A percentile compares a stretch with the other conserved stretches of the same genome.
Evolutionary conservation across 176 grass and related monocot genomes (phyloP).

Genomic region (Tillandsia fasciculata): DNA sequence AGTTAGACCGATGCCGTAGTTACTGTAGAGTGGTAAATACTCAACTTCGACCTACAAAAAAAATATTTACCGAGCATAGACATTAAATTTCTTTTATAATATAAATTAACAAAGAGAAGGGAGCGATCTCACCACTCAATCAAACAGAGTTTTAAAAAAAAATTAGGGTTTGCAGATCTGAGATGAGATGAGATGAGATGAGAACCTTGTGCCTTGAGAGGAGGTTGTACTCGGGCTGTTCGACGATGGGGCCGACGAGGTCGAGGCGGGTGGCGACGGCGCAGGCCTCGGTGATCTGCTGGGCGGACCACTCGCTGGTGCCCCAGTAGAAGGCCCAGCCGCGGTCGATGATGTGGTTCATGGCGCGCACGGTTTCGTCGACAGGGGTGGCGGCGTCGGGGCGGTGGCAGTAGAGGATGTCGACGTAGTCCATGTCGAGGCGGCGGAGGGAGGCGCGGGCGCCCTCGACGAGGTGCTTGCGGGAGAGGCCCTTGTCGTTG

Average conservation of each 20-base stretch:
- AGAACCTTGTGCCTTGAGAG: conserved; percentile 89
- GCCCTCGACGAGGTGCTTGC: conserved; percentile 92
- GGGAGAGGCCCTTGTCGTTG: conserved; percentile 97
- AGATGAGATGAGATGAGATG: neutral
- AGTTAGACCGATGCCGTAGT: conserved; percentile 78
- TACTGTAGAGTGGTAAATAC: conserved; percentile 73
- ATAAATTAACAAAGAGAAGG: neutral
- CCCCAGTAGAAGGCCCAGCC: conserved; percentile 98
- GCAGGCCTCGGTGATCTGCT: conserved; percentile 95
- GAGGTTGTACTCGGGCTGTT: conserved; percentile 97
- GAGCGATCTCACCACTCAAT: neutral
- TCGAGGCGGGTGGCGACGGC: conserved; percentile 60
- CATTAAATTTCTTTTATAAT: no score
- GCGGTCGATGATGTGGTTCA: conserved; percentile 92
- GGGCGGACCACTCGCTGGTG: conserved; percentile 79
- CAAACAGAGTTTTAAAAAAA: no score
- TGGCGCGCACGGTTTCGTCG: conserved; percentile 86
- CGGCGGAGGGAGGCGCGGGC: conserved; percentile 53
- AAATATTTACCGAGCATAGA: no score
- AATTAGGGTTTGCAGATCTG: no score
- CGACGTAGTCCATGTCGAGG: conserved; percentile 89
- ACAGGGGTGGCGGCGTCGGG: conserved; percentile 72
- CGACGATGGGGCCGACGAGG: conserved; percentile 81
- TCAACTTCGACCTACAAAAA: conserved; percentile 82
- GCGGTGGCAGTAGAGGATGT: conserved; percentile 75